A percentile compares a stretch with the other conserved stretches of the same genome.
phyloP scores from a whole-genome alignment of 805 yeast genomes.

The Hanseniaspora occidentalis region DNA sequence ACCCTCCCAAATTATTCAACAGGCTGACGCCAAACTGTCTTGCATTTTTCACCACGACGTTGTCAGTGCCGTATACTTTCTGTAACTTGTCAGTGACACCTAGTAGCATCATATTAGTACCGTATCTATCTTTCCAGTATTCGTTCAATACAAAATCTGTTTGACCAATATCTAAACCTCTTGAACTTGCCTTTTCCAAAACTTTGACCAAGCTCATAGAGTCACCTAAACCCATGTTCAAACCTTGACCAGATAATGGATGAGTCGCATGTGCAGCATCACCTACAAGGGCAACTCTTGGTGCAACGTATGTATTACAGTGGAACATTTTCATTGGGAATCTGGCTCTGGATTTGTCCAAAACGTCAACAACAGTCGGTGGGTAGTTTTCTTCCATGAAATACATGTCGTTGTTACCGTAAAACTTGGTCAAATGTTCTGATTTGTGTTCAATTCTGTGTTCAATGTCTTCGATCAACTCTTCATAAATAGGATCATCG shows the following conservation, averaged over 20 bases:
- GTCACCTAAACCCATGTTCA: conserved; percentile 95
- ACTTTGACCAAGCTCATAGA: conserved; percentile 60
- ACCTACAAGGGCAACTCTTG: conserved; percentile 85
- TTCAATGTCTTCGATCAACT: conserved; percentile 54
- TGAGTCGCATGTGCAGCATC: conserved; percentile 98
- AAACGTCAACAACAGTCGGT: conserved; percentile 45
- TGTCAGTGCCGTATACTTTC: conserved; percentile 68
- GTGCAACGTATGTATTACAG: conserved; percentile 77
- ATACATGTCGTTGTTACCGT: conserved; percentile 22
- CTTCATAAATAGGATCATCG: conserved; percentile 29
- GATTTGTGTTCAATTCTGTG: conserved; percentile 43
- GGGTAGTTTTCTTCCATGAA: conserved; percentile 54
- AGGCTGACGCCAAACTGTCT: conserved; percentile 67
- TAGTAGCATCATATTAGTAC: conserved; percentile 63
- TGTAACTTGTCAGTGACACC: conserved; percentile 90
- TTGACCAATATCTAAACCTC: conserved; percentile 86
- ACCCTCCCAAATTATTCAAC: conserved; percentile 46
- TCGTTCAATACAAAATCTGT: conserved; percentile 63
- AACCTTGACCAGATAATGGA: conserved; percentile 95
- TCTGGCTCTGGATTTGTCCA: conserved; percentile 59
- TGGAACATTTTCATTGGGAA: conserved; percentile 85
- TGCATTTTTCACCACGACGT: conserved; percentile 57
- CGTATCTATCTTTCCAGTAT: conserved; percentile 74
- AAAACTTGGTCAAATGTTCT: conserved; percentile 18
- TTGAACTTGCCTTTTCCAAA: conserved; percentile 50